Evolutionary conservation across 331 rosid species (phyloP).

Genomic region (Prunus yedoensis): DNA sequence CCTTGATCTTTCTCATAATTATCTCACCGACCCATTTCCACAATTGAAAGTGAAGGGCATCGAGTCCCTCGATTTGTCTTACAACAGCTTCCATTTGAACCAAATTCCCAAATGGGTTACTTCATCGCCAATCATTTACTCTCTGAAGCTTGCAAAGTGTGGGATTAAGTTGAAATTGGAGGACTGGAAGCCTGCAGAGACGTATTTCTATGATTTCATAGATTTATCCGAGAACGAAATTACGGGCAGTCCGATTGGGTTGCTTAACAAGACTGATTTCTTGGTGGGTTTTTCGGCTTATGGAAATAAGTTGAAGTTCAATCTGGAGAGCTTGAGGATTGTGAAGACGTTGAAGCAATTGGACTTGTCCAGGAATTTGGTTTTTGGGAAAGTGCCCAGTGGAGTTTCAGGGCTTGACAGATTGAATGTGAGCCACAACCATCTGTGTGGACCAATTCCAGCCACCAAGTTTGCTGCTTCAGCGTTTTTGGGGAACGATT

Average conservation of each 20-base stretch:
- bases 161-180: conserved; percentile 65
- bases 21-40: conserved; percentile 78
- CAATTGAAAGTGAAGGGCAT: conserved; percentile 68
- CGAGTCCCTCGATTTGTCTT: conserved; percentile 71
- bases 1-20: conserved; percentile 63
- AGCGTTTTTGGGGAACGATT: conserved; percentile 70
- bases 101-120: conserved; percentile 79
- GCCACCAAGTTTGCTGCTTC: conserved; percentile 51
- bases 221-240: conserved; percentile 74
- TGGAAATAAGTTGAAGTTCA: conserved; percentile 55
- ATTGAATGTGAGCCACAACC: conserved; percentile 69
- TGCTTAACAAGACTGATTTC: conserved; percentile 62
- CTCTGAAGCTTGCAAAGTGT: conserved; percentile 71
- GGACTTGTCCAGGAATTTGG: conserved; percentile 63
- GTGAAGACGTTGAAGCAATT: conserved; percentile 52
- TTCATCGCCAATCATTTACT: conserved; percentile 73
- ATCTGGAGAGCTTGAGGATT: conserved; percentile 50
- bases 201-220: conserved; percentile 74
- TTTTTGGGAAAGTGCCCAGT: conserved; percentile 59
- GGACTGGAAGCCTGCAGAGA: conserved; percentile 63
- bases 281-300: conserved; percentile 69
- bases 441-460: conserved; percentile 66
- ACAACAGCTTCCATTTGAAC: conserved; percentile 56
- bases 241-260: conserved; percentile 49
- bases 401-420: conserved; percentile 52